Percentiles rank a stretch among this genome's conserved stretches.
Conservation (phyloP, 495 filamentous ascomycete genomes). For the Pyrenula aspistea region DNA sequence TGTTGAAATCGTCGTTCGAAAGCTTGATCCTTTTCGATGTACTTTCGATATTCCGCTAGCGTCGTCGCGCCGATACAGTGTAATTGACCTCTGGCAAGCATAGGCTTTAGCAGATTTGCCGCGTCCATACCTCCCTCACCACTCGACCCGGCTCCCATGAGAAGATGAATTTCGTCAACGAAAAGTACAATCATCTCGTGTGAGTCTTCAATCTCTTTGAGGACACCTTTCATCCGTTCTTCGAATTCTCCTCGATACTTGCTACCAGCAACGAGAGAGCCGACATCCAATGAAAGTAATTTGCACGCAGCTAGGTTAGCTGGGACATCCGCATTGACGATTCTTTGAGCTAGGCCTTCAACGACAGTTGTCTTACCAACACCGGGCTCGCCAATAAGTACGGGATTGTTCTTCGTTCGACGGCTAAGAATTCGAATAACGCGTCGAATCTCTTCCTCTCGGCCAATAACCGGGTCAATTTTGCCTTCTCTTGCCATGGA, state of each 20-base stretch:
- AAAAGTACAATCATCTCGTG: conserved; percentile 96
- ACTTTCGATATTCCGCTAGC: conserved; percentile 89
- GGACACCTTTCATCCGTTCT: conserved; percentile 95
- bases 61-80: conserved; percentile 98
- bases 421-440: conserved; percentile 88
- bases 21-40: conserved; percentile 96
- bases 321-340: conserved; percentile 91
- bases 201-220: conserved; percentile 94
- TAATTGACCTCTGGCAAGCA: conserved; percentile 89
- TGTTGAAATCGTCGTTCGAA: conserved; percentile 99
- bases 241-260: conserved; percentile 98
- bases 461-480: conserved; percentile 94
- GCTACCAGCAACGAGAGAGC: conserved; percentile 87
- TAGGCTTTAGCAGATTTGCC: conserved; percentile 92
- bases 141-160: conserved; percentile 90
- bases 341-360: conserved; percentile 88
- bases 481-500: conserved; percentile 87
- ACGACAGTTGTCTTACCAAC: conserved; percentile 98
- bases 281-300: conserved; percentile 87
- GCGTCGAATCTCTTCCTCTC: conserved; percentile 91
- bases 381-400: conserved; percentile 91
- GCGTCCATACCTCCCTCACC: conserved; percentile 99
- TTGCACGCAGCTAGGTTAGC: conserved; percentile 92
- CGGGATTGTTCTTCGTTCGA: conserved; percentile 97
- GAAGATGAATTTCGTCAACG: conserved; percentile 94